These are phyloP conservation scores for Monilinia fructicola DNA, from an alignment of 2,329 filamentous ascomycete genomes.

Conservation along the genomic window DNA sequence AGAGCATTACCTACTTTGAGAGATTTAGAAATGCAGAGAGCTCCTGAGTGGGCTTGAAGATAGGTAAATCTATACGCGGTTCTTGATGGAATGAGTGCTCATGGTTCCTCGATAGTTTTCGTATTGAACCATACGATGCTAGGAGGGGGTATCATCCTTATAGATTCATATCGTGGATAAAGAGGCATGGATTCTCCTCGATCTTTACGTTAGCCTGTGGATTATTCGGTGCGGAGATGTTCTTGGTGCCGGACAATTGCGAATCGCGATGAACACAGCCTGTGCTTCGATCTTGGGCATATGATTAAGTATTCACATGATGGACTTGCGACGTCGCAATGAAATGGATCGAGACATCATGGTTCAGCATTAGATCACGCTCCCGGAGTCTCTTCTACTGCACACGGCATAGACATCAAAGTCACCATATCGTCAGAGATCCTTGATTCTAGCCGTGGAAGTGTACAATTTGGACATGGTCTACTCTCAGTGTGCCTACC, in stretches of 20 bases:
- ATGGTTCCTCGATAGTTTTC: neutral
- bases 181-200: neutral
- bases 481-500: too few relatives aligned
- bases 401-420: neutral
- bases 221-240: neutral
- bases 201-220: neutral
- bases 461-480: neutral
- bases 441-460: neutral
- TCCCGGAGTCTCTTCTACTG: too few relatives aligned
- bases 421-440: neutral
- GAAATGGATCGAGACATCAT: too few relatives aligned
- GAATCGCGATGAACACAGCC: too few relatives aligned
- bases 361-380: neutral
- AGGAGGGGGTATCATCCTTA: accelerated
- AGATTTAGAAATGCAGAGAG: conserved; percentile 15
- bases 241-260: neutral
- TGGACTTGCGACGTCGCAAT: neutral
- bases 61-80: neutral
- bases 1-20: conserved; percentile 7
- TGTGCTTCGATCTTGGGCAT: neutral
- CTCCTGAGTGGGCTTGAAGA: conserved; percentile 11
- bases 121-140: neutral
- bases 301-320: neutral
- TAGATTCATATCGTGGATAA: neutral
- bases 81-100: neutral